Evolutionary conservation across 441 rosid species (phyloP).

Genomic region (Adansonia madagascariensis): DNA sequence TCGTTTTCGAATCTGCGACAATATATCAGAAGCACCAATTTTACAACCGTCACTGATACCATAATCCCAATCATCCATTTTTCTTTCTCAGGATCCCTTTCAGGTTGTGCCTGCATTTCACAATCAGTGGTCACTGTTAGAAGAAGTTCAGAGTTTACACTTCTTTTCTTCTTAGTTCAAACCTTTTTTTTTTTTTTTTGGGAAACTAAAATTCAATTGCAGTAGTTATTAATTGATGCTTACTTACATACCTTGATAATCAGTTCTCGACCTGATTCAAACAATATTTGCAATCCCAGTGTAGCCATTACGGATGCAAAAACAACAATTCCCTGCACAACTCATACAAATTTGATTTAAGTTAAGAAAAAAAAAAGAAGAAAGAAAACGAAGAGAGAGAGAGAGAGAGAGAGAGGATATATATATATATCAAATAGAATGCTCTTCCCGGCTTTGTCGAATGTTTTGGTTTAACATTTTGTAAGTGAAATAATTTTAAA

Average conservation of each 20-base stretch:
- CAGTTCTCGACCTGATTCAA: constrained; percentile 63
- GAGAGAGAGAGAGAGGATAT: too few species aligned
- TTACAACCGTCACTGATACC: constrained; percentile 61
- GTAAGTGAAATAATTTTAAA: too few species aligned
- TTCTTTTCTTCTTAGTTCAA: not conserved
- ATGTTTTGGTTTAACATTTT: too few species aligned
- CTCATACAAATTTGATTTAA: not conserved
- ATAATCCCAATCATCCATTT: constrained; percentile 83
- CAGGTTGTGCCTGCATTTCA: constrained; percentile 50
- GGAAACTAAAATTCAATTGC: not conserved
- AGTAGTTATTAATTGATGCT: not conserved
- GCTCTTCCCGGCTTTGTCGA: too few species aligned
- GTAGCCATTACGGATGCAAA: constrained; percentile 80
- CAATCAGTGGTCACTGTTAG: not conserved
- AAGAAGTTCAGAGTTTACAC: not conserved
- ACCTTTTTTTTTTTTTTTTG: not conserved
- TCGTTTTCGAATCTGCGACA: constrained; percentile 53
- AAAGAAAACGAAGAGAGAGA: too few species aligned
- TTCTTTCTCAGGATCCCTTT: constrained; percentile 49
- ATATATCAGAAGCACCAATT: constrained; percentile 57
- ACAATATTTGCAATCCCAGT: constrained; percentile 66
- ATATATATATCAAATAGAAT: not conserved
- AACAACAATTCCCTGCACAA: constrained; percentile 67
- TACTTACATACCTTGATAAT: constrained; percentile 44
- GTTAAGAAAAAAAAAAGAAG: not conserved